Base-by-base conservation (phyloP, 495 filamentous ascomycete genomes). In the Rostrohypoxylon terebratum region DNA sequence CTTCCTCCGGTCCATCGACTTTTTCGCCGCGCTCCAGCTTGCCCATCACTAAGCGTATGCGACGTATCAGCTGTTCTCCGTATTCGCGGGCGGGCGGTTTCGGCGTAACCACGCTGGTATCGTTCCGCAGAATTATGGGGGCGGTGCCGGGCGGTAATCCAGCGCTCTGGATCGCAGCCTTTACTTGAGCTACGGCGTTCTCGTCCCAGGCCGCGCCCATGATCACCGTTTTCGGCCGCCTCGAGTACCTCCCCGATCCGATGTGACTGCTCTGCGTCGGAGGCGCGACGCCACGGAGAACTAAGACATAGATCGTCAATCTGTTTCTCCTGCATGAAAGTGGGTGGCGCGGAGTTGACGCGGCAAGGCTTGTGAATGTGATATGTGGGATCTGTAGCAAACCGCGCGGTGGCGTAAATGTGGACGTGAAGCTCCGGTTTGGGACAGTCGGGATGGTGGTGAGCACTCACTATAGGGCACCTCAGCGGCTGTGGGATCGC, bases 171-270 rank as follows among this genome's bases (percentile, higher is more conserved):
- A 67, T 44, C 34, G 69, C 69, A 10, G 58, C 42, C 16, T 66
- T 42, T 1, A 71, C 68, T 1, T 8, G 16, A 0, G 63, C 50
- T 4, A 67, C 63, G 50, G 63, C 63, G 11, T 23, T 58, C 2
- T 50, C 69, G 50, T 58, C 63, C 69, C 69, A 72, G 10, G 63
- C 63, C 6, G 57, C 40, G 14, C 63, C 69, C 69, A 72, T 72
- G 14, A 72, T 18, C 8, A 72, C 54, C 34, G 63, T 63, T 10
- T 47, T 50, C 0, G 69, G 69, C 1, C n/a, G 50, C 18, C 38
- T 7, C 4, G 38, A 3, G 57, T 62, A 72, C 2, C 13, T 6
- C 0, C 63, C 63, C n/a, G 58, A 42, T 4, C 63, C 69, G 62
- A 72, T 45, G 50, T 48, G 34, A 58, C 69, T 72, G 63, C 63